Percentiles rank a stretch among this genome's conserved stretches.
Conservation (phyloP, 768 basidiomycete species). For the Bullera alba region DNA sequence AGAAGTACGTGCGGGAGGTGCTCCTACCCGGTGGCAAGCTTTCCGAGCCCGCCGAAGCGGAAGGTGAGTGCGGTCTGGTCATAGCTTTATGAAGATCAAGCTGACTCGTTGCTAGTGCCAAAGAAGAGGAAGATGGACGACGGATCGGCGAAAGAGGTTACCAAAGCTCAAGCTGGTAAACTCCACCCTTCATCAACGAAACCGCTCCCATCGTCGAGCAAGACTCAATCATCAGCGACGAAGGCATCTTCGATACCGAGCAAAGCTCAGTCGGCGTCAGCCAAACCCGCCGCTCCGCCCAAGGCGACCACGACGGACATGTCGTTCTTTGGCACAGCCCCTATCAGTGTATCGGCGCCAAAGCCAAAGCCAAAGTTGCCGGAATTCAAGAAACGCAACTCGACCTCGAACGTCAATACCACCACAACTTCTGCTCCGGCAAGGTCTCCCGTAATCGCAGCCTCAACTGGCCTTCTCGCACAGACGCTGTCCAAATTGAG, state of each 20-base stretch:
- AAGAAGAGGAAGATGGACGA: conserved; percentile 1
- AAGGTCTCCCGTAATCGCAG: too few species aligned
- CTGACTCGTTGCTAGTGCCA: not conserved
- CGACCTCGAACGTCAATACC: not conserved
- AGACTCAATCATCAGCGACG: conserved; percentile 6
- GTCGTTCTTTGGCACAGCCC: conserved; percentile 12
- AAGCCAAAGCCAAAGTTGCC: conserved; percentile 4
- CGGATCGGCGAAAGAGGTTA: not conserved
- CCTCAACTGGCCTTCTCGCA: too few species aligned
- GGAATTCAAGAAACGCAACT: conserved; percentile 13
- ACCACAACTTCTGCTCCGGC: not conserved
- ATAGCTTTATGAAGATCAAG: not conserved
- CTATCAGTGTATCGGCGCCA: too few species aligned
- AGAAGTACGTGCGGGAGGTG: conserved; percentile 3
- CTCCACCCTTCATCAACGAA: not conserved
- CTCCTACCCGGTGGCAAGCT: conserved; percentile 1
- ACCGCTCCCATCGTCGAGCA: not conserved
- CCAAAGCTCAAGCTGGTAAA: not conserved
- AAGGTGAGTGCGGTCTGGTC: not conserved
- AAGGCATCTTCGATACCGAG: not conserved
- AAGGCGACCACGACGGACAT: conserved; percentile 12
- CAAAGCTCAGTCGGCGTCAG: too few species aligned
- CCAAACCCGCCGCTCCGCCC: too few species aligned
- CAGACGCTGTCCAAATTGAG: not conserved
- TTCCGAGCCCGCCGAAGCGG: not conserved